These are phyloP conservation scores for Annona cherimola DNA, from an alignment of 164 flowering plant genomes.

Conservation along the genomic window DNA sequence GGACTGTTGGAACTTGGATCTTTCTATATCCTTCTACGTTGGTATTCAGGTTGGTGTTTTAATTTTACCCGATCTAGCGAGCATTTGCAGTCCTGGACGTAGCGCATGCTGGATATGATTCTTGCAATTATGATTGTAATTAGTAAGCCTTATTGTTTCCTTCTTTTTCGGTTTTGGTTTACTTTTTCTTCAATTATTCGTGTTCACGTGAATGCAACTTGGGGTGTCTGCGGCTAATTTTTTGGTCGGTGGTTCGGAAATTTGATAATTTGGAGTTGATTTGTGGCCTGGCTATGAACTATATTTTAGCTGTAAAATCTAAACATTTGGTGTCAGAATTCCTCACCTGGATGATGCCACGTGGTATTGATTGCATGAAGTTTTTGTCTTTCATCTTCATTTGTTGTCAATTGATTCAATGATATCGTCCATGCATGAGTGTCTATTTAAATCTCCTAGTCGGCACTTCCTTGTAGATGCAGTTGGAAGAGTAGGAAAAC, in stretches of 20 bases:
- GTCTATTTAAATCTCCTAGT: no score
- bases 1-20: not conserved
- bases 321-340: not conserved
- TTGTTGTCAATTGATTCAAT: no score
- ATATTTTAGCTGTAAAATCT: not conserved
- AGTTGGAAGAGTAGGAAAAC: no score
- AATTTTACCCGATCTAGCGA: not conserved
- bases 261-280: not conserved
- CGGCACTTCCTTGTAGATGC: no score
- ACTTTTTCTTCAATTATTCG: not conserved
- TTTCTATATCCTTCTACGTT: not conserved
- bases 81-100: not conserved
- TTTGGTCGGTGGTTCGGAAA: not conserved
- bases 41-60: not conserved
- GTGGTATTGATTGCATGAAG: no score
- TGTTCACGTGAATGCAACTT: not conserved
- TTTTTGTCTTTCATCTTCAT: no score
- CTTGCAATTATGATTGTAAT: not conserved
- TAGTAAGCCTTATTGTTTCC: not conserved
- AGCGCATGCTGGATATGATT: conserved; percentile 6
- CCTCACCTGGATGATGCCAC: no score
- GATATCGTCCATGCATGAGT: no score
- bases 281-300: no score
- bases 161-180: not conserved
- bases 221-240: not conserved